Conservation (phyloP, 2,329 filamentous ascomycete species). For the Exophiala sideris region DNA sequence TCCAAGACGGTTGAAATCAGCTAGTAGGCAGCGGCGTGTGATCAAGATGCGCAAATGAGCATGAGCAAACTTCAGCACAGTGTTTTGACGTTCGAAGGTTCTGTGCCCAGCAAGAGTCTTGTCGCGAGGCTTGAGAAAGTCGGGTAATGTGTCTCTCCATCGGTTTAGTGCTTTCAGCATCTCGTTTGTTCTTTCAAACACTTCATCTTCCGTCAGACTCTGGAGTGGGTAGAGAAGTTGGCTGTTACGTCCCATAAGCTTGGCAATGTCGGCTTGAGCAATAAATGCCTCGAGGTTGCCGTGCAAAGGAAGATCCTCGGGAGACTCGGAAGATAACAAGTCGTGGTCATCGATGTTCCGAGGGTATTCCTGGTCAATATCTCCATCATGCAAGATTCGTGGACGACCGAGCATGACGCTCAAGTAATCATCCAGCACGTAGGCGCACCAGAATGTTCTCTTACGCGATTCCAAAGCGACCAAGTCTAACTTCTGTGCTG, state of each 20-base stretch:
- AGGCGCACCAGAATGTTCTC: constrained; percentile 61
- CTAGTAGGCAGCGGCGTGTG: constrained; percentile 29
- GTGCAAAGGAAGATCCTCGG: constrained; percentile 30
- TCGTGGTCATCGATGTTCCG: constrained; percentile 56
- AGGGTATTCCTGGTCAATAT: constrained; percentile 62
- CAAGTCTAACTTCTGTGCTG: constrained; percentile 32
- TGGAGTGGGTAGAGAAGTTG: constrained; percentile 30
- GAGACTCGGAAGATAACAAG: constrained; percentile 45
- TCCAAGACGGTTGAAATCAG: constrained; percentile 20
- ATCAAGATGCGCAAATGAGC: constrained; percentile 30
- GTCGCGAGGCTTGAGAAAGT: constrained; percentile 29
- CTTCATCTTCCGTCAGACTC: constrained; percentile 24
- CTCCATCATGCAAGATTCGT: constrained; percentile 59
- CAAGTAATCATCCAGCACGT: constrained; percentile 61
- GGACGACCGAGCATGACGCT: constrained; percentile 62
- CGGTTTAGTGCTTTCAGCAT: constrained; percentile 24
- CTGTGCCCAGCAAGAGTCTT: constrained; percentile 29
- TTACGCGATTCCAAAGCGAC: constrained; percentile 52
- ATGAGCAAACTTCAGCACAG: constrained; percentile 30
- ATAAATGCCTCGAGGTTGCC: constrained; percentile 30
- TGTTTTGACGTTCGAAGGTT: constrained; percentile 31
- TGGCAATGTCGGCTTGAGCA: constrained; percentile 28
- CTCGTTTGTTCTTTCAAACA: constrained; percentile 25
- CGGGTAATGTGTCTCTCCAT: constrained; percentile 28
- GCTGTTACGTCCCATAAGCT: constrained; percentile 29